A percentile compares a stretch with the other conserved stretches of the same genome.
Evolutionary conservation across 2,329 filamentous ascomycete species (phyloP).

Genomic region (Cladophialophora exuberans): DNA sequence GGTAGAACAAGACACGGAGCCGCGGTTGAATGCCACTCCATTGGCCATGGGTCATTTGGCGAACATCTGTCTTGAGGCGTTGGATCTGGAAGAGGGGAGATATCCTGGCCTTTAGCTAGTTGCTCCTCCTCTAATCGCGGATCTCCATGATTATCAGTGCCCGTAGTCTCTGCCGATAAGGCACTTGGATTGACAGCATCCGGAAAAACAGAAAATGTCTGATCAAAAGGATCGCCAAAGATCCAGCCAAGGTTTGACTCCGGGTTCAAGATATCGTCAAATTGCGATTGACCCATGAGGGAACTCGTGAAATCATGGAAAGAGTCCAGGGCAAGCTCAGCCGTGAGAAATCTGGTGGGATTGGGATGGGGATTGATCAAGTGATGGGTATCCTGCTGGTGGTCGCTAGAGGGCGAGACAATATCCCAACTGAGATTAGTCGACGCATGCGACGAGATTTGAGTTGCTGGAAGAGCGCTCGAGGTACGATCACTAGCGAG

Average conservation of each 20-base stretch:
- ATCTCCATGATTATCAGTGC: too few relatives aligned
- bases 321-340: too few relatives aligned
- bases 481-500: too few relatives aligned
- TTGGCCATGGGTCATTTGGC: constrained; percentile 6
- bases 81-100: constrained; percentile 5
- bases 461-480: too few relatives aligned
- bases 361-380: too few relatives aligned
- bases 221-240: neutral
- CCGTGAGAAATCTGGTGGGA: too few relatives aligned
- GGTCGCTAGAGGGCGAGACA: neutral
- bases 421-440: too few relatives aligned
- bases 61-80: constrained; percentile 7
- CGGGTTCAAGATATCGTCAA: constrained; percentile 8
- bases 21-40: constrained; percentile 1
- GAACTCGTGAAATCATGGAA: neutral
- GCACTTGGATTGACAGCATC: neutral
- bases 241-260: constrained; percentile 15
- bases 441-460: too few relatives aligned
- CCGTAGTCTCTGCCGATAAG: too few relatives aligned
- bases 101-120: too few relatives aligned
- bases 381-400: too few relatives aligned
- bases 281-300: neutral
- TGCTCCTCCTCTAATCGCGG: too few relatives aligned
- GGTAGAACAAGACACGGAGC: neutral
- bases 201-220: neutral